Conservation (phyloP, 108 stramenopile species). For the Halocafeteria seosinensis region DNA sequence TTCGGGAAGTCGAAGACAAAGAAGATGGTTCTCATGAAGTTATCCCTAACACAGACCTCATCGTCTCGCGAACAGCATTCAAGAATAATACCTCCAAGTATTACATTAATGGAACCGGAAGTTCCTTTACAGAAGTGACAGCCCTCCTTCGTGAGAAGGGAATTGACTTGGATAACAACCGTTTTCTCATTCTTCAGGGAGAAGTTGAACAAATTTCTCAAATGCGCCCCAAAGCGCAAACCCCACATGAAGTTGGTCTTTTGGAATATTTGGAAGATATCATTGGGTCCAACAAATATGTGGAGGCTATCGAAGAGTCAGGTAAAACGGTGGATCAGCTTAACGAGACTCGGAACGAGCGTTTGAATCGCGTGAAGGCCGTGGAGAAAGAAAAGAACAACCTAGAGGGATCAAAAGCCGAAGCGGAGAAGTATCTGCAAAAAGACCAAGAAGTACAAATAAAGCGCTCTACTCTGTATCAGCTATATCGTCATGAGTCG, state of each 20-base stretch:
- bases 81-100: slow-evolving; percentile 68
- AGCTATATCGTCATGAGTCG: slow-evolving; percentile 26
- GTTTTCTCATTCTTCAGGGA: slow-evolving; percentile 92
- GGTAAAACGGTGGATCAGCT: slow-evolving; percentile 59
- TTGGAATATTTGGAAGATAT: slow-evolving; percentile 96
- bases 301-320: slow-evolving; percentile 63
- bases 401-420: slow-evolving; percentile 63
- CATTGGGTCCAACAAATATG: slow-evolving; percentile 78
- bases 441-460: slow-evolving; percentile 74
- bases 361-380: slow-evolving; percentile 81
- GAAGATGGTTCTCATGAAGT: slow-evolving; percentile 60
- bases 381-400: slow-evolving; percentile 78
- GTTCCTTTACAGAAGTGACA: slow-evolving; percentile 64
- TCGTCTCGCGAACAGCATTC: slow-evolving; percentile 63
- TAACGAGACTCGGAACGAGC: slow-evolving; percentile 57
- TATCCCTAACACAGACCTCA: slow-evolving; percentile 51
- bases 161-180: slow-evolving; percentile 92
- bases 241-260: slow-evolving; percentile 36
- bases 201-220: slow-evolving; percentile 96
- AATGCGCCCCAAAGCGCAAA: slow-evolving; percentile 77
- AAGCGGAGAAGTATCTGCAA: slow-evolving; percentile 61
- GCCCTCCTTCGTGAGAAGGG: slow-evolving; percentile 60
- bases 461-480: slow-evolving; percentile 45
- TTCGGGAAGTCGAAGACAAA: slow-evolving; percentile 70
- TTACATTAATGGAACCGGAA: slow-evolving; percentile 62